Conservation (phyloP, 768 basidiomycete species). For the Phanerochaete sordida region DNA sequence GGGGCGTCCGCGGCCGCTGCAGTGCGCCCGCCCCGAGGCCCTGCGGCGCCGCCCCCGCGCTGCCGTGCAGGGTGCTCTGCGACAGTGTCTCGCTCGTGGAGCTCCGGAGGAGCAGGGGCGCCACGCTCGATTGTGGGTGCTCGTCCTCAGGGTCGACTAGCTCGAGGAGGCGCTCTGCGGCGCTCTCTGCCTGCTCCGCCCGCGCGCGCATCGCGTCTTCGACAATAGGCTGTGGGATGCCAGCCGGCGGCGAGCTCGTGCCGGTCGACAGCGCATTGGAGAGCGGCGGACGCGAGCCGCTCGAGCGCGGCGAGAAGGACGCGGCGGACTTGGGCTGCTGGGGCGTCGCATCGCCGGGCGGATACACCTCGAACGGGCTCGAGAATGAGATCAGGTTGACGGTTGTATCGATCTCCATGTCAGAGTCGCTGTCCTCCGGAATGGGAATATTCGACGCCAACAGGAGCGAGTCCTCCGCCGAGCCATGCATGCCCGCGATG, state of each 20-base stretch:
- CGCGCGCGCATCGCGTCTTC: constrained; percentile 85
- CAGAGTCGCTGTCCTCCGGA: constrained; percentile 70
- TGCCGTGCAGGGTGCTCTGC: constrained; percentile 28
- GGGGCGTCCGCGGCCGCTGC: constrained; percentile 52
- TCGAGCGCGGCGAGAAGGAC: constrained; percentile 55
- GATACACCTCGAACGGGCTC: constrained; percentile 52
- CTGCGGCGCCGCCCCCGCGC: neutral
- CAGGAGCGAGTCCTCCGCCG: constrained; percentile 59
- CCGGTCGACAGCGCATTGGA: constrained; percentile 64
- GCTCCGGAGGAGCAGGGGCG: constrained; percentile 35
- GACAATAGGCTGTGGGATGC: constrained; percentile 49
- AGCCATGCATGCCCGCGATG: constrained; percentile 11
- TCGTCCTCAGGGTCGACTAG: constrained; percentile 79
- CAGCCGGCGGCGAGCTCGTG: constrained; percentile 31
- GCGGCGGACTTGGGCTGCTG: constrained; percentile 29
- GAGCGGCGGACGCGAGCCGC: constrained; percentile 35
- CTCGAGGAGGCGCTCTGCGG: constrained; percentile 84
- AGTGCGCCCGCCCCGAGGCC: neutral
- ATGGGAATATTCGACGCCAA: constrained; percentile 72
- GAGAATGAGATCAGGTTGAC: constrained; percentile 72
- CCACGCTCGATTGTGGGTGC: constrained; percentile 24
- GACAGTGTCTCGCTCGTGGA: constrained; percentile 6
- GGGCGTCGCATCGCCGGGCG: constrained; percentile 28
- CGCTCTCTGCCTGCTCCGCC: constrained; percentile 92
- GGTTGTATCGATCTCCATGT: constrained; percentile 41